Conservation (phyloP, 1,139 yeast species). For the Taiozyma sp. region DNA sequence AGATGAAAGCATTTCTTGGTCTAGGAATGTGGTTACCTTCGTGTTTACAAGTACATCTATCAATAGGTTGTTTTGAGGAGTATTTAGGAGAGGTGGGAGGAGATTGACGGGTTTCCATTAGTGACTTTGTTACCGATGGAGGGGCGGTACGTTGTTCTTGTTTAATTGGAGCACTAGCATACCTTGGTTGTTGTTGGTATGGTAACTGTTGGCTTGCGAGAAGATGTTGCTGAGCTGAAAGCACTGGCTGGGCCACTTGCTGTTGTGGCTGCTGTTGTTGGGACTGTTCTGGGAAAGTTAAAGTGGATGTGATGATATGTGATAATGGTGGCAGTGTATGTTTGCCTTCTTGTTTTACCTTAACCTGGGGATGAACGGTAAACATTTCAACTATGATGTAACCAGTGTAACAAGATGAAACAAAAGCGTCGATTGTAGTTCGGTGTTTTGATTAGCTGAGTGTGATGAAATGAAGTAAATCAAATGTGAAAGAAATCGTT, state of each 20-base stretch:
- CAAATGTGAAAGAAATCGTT: neutral
- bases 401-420: neutral
- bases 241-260: neutral
- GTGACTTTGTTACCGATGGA: conserved; percentile 5
- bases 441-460: neutral
- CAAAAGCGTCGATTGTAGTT: neutral
- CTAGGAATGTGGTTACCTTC: conserved; percentile 54
- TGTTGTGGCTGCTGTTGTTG: neutral
- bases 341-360: conserved; percentile 4
- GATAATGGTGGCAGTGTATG: conserved; percentile 13
- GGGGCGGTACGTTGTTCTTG: conserved; percentile 5
- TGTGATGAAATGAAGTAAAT: neutral
- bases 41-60: conserved; percentile 24
- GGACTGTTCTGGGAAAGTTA: neutral
- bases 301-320: conserved; percentile 7
- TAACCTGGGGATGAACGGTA: conserved; percentile 4
- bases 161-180: conserved; percentile 1
- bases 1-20: conserved; percentile 73
- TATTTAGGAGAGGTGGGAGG: conserved; percentile 11
- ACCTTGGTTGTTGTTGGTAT: conserved; percentile 4
- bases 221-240: conserved; percentile 4
- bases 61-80: conserved; percentile 11
- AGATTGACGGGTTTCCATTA: conserved; percentile 6
- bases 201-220: conserved; percentile 12
- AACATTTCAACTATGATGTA: conserved; percentile 3